These are phyloP conservation scores for Ganoderma lucidum DNA, from an alignment of 1,284 basidiomycete species.

Conservation along the genomic window DNA sequence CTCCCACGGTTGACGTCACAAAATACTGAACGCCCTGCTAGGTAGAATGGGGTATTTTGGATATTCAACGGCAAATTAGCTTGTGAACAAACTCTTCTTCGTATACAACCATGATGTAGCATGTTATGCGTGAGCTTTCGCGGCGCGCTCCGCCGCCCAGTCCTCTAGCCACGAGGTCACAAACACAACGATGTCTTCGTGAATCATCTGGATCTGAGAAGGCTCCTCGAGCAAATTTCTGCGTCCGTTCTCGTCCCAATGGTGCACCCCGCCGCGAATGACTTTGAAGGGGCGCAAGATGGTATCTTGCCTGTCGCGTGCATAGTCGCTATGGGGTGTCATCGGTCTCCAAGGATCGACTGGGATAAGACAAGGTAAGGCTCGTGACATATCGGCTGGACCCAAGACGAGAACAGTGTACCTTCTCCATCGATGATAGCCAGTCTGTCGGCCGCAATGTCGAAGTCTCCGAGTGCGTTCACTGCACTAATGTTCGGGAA, in stretches of 20 bases:
- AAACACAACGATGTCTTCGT: constrained; percentile 83
- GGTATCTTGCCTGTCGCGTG: constrained; percentile 75
- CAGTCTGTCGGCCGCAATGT: constrained; percentile 76
- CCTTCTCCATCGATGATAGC: constrained; percentile 90
- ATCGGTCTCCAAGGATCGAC: constrained; percentile 92
- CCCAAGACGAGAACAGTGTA: constrained; percentile 33
- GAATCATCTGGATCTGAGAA: constrained; percentile 80
- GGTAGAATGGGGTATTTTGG: background rate
- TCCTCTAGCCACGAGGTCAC: constrained; percentile 86
- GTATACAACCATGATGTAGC: background rate
- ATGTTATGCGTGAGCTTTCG: background rate
- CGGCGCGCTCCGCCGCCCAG: constrained; percentile 43
- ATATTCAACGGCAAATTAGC: background rate
- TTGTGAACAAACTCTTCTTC: background rate
- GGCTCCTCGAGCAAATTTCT: constrained; percentile 75
- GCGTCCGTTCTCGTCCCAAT: constrained; percentile 92
- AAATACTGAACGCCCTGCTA: constrained; percentile 15
- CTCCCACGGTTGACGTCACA: constrained; percentile 6
- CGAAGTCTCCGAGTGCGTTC: constrained; percentile 82
- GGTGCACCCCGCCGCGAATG: constrained; percentile 89
- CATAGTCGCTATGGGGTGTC: constrained; percentile 86
- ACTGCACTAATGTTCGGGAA: constrained; percentile 84
- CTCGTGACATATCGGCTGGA: background rate
- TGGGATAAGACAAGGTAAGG: constrained; percentile 38
- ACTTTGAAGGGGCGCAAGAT: constrained; percentile 84